Percentiles rank a stretch among this genome's conserved stretches.
phyloP scores from a whole-genome alignment of 768 basidiomycete genomes.

The Rhodotorula sphaerocarpa region DNA sequence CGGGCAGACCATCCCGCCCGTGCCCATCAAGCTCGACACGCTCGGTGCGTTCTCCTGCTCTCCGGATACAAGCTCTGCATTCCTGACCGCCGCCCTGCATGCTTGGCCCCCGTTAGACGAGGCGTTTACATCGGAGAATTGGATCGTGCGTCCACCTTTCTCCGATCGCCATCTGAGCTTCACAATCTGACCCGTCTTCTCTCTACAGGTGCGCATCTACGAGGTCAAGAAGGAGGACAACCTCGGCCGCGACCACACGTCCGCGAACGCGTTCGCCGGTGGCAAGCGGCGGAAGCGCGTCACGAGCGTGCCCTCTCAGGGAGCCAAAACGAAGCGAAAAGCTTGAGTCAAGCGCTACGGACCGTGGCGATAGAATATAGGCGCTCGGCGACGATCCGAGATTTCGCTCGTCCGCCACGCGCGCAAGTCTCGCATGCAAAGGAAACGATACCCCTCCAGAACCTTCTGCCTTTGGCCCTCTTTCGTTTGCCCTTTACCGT shows the following conservation, averaged over 20 bases:
- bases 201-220: conserved; percentile 71
- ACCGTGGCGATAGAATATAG: too few relatives aligned
- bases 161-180: background rate
- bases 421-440: too few relatives aligned
- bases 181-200: background rate
- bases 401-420: too few relatives aligned
- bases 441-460: too few relatives aligned
- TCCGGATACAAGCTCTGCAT: too few relatives aligned
- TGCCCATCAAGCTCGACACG: conserved; percentile 74
- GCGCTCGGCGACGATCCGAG: too few relatives aligned
- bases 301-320: too few relatives aligned
- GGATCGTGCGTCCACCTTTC: conserved; percentile 62
- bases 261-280: conserved; percentile 68
- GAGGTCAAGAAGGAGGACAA: conserved; percentile 88
- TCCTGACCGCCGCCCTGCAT: conserved; percentile 8
- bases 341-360: background rate
- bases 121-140: conserved; percentile 98
- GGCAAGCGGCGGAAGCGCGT: conserved; percentile 77
- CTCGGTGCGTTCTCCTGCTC: conserved; percentile 54
- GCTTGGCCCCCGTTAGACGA: conserved; percentile 56
- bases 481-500: too few relatives aligned
- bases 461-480: too few relatives aligned
- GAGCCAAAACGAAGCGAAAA: background rate
- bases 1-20: conserved; percentile 68
- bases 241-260: conserved; percentile 81